Base-by-base conservation (phyloP, 1,284 basidiomycete species). In the Moesziomyces sp. region DNA sequence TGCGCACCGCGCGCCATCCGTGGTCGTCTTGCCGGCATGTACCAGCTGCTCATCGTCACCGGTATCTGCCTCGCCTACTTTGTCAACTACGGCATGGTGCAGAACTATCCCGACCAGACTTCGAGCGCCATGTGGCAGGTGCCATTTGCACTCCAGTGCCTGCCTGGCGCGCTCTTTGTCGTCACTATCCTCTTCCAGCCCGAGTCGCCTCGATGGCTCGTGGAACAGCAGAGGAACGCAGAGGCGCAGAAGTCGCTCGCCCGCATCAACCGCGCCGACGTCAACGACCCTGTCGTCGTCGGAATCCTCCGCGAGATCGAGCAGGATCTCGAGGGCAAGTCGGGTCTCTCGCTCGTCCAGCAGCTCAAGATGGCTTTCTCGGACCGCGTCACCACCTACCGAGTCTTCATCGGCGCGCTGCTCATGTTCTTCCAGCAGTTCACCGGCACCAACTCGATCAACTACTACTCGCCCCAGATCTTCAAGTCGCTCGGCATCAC, bases 351-450 rank as follows among this genome's bases (percentile, higher is more conserved):
- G 18, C 44, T 78, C 24, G 21, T 13, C 5, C 64, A 79, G 84
- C 86, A 79, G 85, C 85, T 76, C 74, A 84, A n/a, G 83, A 83
- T 76, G 82, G 85, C 75, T 84, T 85, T 46, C 75, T 83, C 81
- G 79, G 85, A 66, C 82, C 80, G 69, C 56, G 83, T 74, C 65
- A 83, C 54, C 71, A 86, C 48, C 84, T 86, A 74, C 58, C 70
- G 80, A 44, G 77, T 76, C 64, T 78, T 76, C 14, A 63, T 67
- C 49, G 78, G 77, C 3, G 68, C 65, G 24, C 54, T 78, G 26
- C 55, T 81, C 9, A 80, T 79, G 78, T 67, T 72, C 30, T 77
- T 73, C 42, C 78, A 81, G 35, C 78, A 81, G 50, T 72, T 50
- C 59, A 77, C 77, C 0, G 78, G 77, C 21, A 78, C 71, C 0